Base-by-base conservation (phyloP, 257 asterid species). In the Eucommia ulmoides region DNA sequence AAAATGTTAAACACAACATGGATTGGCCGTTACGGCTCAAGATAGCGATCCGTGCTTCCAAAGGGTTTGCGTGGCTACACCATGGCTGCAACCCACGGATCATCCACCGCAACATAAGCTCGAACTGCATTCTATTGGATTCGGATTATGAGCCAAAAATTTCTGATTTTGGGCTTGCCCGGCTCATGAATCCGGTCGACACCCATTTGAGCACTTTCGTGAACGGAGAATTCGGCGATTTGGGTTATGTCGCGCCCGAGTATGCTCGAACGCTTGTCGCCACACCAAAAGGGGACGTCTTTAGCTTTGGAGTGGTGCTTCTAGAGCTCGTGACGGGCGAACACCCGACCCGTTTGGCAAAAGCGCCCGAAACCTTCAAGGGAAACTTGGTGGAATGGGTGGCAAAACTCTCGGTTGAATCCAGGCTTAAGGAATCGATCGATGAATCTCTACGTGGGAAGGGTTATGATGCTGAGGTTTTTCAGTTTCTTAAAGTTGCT, bases 31-130 rank as follows among this genome's bases (percentile, higher is more conserved):
- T 65, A 49, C 65, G 93, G 53, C 80, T 82, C 53, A 82, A 71
- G 65, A 69, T 82, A 1, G 84, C 66, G 23, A 71, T 67, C 9
- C 54, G 67, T 52, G 76, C 84, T 3, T 88, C 93, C 21, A 73
- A 79, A 60, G 88, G 93, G 18, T 61, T 82, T 29, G 83, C 88
- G 0, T 76, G 74, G 80, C 84, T 82, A 46, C 93, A 82, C 70
- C 88, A 82, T 58, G 74, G 60, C 22, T 82, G 93, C 76, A 82
- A 79, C 23, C 88, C 93, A 0, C 76, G 93, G 3, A 74, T 82
- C 42, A 74, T 82, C 16, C 93, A 82, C 63, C 71, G 88, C 1
- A 82, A 82, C 38, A 63, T 78, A 5, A 82, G 93, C 41, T 78
- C 93, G 6, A 74, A 73, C 3, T 78, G 82, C 80, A 78, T 78